These are phyloP conservation scores for Magnaporthiopsis rhizophila DNA, from an alignment of 2,329 filamentous ascomycete species.

Conservation along the genomic window DNA sequence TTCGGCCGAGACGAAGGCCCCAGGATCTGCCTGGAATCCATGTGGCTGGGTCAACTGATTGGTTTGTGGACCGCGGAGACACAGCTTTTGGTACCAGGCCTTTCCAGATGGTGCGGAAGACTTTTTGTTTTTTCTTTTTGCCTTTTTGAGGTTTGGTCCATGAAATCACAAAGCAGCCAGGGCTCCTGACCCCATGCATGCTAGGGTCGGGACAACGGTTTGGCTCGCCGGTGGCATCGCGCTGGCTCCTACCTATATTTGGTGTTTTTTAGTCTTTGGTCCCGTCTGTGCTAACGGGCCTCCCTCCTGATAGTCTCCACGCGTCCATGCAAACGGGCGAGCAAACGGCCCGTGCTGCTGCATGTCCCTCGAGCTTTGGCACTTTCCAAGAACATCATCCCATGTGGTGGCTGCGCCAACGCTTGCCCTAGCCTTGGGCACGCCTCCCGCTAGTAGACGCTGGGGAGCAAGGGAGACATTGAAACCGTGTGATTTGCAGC, in stretches of 20 bases:
- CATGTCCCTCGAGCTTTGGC: background rate
- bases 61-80: background rate
- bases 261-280: too few relatives aligned
- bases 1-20: background rate
- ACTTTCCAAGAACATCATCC: background rate
- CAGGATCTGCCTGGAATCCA: background rate
- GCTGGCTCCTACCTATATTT: too few relatives aligned
- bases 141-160: background rate
- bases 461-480: background rate
- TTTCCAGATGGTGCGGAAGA: background rate
- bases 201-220: too few relatives aligned
- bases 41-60: background rate
- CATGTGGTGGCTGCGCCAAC: background rate
- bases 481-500: too few relatives aligned
- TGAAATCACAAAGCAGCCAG: too few relatives aligned
- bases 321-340: background rate
- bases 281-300: background rate
- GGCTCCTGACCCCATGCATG: too few relatives aligned
- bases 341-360: background rate
- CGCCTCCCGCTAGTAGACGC: background rate
- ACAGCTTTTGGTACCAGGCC: background rate
- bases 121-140: background rate
- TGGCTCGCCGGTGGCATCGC: too few relatives aligned
- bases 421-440: background rate
- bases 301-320: too few relatives aligned